phyloP scores from a whole-genome alignment of 2,329 filamentous ascomycete genomes.

The Aspergillus floridensis region DNA sequence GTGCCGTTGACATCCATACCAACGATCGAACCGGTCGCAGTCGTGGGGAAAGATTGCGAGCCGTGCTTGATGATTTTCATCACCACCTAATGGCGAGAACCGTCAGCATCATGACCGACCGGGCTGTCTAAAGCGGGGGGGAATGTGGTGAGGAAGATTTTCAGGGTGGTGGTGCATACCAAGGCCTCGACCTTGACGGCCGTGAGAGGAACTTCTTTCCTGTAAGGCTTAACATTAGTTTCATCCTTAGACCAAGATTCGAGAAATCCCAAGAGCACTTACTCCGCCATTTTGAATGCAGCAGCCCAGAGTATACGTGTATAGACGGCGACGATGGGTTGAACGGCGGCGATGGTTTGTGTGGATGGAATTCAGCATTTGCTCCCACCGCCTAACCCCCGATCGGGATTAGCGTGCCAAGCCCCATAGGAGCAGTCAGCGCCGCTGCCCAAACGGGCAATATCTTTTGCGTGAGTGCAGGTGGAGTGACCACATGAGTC shows the following conservation, averaged over 20 bases:
- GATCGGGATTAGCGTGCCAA: slow-evolving; percentile 28
- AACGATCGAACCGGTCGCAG: slow-evolving; percentile 84
- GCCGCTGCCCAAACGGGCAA: background rate
- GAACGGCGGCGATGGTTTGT: slow-evolving; percentile 28
- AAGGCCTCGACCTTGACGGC: slow-evolving; percentile 92
- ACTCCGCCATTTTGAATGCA: slow-evolving; percentile 35
- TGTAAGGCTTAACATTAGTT: slow-evolving; percentile 27
- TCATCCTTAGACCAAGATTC: background rate
- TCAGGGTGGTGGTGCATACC: slow-evolving; percentile 55
- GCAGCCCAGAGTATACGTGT: slow-evolving; percentile 19
- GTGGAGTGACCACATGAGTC: too few relatives aligned
- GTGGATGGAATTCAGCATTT: slow-evolving; percentile 33
- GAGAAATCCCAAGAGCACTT: slow-evolving; percentile 8
- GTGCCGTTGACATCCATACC: slow-evolving; percentile 83
- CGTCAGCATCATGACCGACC: slow-evolving; percentile 24
- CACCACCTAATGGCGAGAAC: slow-evolving; percentile 62
- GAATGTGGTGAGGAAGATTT: slow-evolving; percentile 29
- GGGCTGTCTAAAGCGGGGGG: slow-evolving; percentile 20
- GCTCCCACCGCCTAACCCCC: slow-evolving; percentile 24
- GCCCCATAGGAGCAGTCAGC: slow-evolving; percentile 4
- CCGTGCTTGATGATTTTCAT: slow-evolving; percentile 99
- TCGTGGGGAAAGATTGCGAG: slow-evolving; percentile 80
- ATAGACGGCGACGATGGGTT: slow-evolving; percentile 19
- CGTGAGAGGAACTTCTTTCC: slow-evolving; percentile 71
- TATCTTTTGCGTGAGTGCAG: background rate